A percentile compares a stretch with the other conserved stretches of the same genome.
Evolutionary conservation across 225 moss, liverwort and hornwort genomes (phyloP).

Genomic region (Antitrichia curtipendula): DNA sequence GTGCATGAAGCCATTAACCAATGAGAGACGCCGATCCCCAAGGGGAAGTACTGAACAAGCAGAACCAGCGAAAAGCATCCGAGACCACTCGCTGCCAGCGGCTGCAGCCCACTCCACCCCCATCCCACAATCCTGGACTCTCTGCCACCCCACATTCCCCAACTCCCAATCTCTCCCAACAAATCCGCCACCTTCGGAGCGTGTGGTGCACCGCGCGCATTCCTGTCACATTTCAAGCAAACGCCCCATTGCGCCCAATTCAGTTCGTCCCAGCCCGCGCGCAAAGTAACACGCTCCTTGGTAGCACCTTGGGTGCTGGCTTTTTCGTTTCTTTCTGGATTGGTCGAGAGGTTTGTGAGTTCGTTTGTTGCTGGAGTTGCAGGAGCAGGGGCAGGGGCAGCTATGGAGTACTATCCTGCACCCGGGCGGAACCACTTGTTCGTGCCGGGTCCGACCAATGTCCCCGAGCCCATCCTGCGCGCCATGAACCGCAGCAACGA

Average conservation of each 20-base stretch:
- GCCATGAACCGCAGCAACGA: slow-evolving; percentile 96
- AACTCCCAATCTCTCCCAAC: not conserved
- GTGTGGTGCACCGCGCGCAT: not conserved
- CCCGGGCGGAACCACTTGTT: slow-evolving; percentile 95
- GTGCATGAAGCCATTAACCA: not conserved
- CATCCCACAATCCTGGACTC: slow-evolving; percentile 19
- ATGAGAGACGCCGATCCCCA: not conserved
- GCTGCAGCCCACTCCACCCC: not conserved
- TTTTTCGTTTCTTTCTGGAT: not conserved
- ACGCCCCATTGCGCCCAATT: not conserved
- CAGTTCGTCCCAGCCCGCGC: not conserved
- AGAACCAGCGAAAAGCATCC: not conserved
- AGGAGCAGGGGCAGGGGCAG: not conserved
- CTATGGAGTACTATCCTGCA: slow-evolving; percentile 76
- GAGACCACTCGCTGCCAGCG: not conserved
- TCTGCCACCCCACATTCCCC: slow-evolving; percentile 16
- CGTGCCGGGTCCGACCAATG: slow-evolving; percentile 96
- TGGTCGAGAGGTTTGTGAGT: not conserved
- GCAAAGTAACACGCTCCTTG: not conserved
- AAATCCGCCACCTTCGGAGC: not conserved
- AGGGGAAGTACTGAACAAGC: not conserved
- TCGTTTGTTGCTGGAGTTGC: not conserved
- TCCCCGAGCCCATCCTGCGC: slow-evolving; percentile 71
- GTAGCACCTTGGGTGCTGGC: not conserved
- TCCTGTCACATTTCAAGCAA: not conserved